These are phyloP conservation scores for Poa pratensis DNA, from an alignment of 176 grass and related monocot genomes.

Conservation along the genomic window DNA sequence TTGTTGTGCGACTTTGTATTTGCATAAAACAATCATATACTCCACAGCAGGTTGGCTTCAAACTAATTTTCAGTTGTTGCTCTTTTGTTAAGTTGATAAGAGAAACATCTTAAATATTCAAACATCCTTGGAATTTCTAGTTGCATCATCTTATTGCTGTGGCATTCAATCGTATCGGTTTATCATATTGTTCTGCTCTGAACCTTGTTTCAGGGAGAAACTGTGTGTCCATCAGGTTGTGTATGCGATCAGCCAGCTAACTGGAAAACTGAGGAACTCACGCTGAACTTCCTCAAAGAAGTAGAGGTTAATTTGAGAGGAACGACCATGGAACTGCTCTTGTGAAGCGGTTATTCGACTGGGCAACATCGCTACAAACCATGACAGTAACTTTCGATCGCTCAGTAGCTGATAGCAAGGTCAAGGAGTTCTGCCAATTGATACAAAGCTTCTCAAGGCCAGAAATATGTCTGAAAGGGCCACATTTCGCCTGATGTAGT, in stretches of 20 bases:
- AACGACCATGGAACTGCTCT: slow-evolving; percentile 14
- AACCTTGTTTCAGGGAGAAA: not conserved
- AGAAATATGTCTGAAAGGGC: not conserved
- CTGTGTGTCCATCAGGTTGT: not conserved
- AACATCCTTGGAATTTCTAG: not conserved
- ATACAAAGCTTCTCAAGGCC: not conserved
- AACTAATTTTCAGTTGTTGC: not conserved
- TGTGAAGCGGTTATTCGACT: not conserved
- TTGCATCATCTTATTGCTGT: not conserved
- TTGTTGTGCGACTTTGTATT: not conserved
- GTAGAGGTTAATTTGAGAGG: not conserved
- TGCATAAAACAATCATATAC: not conserved
- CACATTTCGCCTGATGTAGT: not conserved
- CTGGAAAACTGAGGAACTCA: not conserved
- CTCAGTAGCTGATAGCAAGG: not conserved
- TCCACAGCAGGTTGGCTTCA: not conserved
- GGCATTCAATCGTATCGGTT: not conserved
- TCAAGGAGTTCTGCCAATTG: slow-evolving; percentile 14
- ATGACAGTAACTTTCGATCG: not conserved
- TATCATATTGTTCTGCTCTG: not conserved
- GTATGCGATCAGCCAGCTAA: not conserved
- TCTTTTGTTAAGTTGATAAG: not conserved
- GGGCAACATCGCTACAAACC: not conserved
- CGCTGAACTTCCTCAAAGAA: not conserved
- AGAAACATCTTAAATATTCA: not conserved